phyloP scores from a whole-genome alignment of 116 monocot genomes.

The Cymodocea nodosa region DNA sequence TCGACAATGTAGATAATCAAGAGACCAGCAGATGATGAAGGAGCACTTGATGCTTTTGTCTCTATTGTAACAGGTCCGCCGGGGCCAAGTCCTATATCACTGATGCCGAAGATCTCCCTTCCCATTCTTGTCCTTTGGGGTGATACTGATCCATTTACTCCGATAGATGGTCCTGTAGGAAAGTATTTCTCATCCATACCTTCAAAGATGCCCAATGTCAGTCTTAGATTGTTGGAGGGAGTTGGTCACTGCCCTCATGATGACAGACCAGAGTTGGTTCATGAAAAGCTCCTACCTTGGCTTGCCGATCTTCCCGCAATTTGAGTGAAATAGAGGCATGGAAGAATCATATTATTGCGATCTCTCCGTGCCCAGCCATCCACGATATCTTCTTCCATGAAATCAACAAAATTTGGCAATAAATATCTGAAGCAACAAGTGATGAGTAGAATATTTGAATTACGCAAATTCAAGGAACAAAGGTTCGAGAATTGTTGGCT shows the following conservation, averaged over 20 bases:
- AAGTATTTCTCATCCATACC: conserved; percentile 81
- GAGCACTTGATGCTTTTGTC: conserved; percentile 91
- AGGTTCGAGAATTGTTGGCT: too few relatives aligned
- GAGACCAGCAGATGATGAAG: conserved; percentile 61
- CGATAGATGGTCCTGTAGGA: conserved; percentile 85
- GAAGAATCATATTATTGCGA: background rate
- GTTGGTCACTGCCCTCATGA: conserved; percentile 98
- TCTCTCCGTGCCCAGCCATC: too few relatives aligned
- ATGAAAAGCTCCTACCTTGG: conserved; percentile 81
- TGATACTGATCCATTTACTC: conserved; percentile 85
- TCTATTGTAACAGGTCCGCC: conserved; percentile 93
- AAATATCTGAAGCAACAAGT: too few relatives aligned
- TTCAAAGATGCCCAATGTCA: conserved; percentile 46
- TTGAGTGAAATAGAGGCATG: background rate
- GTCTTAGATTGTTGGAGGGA: conserved; percentile 53
- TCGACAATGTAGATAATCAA: conserved; percentile 57
- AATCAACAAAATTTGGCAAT: too few relatives aligned
- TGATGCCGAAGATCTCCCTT: conserved; percentile 59
- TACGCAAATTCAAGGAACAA: too few relatives aligned
- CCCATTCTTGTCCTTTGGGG: conserved; percentile 83
- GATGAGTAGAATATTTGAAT: too few relatives aligned
- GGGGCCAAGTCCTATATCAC: conserved; percentile 66
- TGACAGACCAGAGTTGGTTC: conserved; percentile 77
- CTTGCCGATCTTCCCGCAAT: conserved; percentile 31
- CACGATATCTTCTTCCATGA: too few relatives aligned